Base-by-base conservation (phyloP, 139 green algal species). In the Volvox reticuliferus region DNA sequence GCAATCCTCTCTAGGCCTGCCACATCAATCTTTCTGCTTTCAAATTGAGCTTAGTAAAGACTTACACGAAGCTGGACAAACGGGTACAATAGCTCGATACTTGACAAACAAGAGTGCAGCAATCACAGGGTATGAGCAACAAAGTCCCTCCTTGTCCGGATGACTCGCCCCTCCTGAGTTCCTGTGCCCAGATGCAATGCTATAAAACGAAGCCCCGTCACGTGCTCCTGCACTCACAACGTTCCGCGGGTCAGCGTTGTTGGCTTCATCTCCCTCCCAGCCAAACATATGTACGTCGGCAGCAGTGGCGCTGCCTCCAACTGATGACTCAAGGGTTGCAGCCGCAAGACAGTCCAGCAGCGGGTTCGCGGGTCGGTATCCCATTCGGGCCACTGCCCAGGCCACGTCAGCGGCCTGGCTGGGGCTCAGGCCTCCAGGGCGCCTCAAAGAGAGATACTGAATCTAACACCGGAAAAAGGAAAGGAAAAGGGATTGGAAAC, bases 311-410 rank as follows among this genome's bases (percentile, higher is more conserved):
- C 26, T 12, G 22, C 68, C 12, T 9, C 6, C 68, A 76, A 76
- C 33, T 32, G 19, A 36, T 36, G 22, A 36, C 35, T 26, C 80
- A 28, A 87, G 82, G 28, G 82, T 87, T 12, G 82, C 82, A 6
- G 30, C 62, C 21, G 82, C 82, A 62, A 87, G 82, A 28, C 32
- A 32, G 22, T 77, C 62, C 18, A 87, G 82, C 61, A 87, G 55
- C 0, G 82, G n/a, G 3, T 77, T 22, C 82, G 62, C 82, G 55
- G 82, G 82, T 50, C 62, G 82, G 82, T 87, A 87, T n/a, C 82
- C 82, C 82, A 87, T 55, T 0, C 19, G 17, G 32, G 82, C 82
- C 32, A 87, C 82, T 22, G 82, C 82, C 82, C 61, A 77, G 3
- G 82, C 82, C 55, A 87, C 55, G 61, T 87, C 62, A n/a, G 61